These are phyloP conservation scores for Colletotrichum sp. DNA, from an alignment of 2,329 filamentous ascomycete genomes.

Conservation along the genomic window DNA sequence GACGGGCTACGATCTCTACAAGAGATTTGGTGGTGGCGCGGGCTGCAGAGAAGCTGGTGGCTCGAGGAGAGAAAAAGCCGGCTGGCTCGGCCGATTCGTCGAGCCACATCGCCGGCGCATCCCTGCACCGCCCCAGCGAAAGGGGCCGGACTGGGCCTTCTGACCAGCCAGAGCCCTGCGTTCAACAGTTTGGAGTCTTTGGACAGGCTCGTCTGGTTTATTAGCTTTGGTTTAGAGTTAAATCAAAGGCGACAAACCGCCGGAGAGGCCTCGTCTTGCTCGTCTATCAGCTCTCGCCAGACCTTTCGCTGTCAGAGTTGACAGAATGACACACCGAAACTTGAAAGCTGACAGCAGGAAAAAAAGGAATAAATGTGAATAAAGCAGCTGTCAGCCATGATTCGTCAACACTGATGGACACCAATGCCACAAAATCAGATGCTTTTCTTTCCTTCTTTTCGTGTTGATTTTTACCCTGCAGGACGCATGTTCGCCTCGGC, in stretches of 20 bases:
- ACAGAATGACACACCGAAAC: neutral
- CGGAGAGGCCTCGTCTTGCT: neutral
- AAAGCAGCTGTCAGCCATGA: neutral
- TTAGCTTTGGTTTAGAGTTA: conserved; percentile 7
- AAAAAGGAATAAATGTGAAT: neutral
- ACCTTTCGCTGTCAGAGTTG: neutral
- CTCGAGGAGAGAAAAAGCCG: neutral
- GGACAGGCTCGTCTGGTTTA: neutral
- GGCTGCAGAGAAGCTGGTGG: neutral
- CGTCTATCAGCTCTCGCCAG: neutral
- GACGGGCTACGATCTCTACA: neutral
- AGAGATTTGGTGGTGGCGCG: neutral
- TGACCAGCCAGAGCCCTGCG: neutral
- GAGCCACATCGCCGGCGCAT: neutral
- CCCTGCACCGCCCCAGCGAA: conserved; percentile 14
- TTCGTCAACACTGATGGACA: neutral
- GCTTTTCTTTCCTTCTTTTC: neutral
- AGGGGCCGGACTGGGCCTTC: neutral
- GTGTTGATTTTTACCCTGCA: neutral
- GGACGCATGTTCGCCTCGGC: neutral
- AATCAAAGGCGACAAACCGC: neutral
- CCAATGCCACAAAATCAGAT: neutral
- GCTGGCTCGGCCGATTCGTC: conserved; percentile 15
- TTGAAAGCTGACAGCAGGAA: neutral
- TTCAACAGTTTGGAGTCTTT: neutral